These are phyloP conservation scores for Magnusiomyces clavatus DNA, from an alignment of 1,139 yeast genomes.

Conservation along the genomic window DNA sequence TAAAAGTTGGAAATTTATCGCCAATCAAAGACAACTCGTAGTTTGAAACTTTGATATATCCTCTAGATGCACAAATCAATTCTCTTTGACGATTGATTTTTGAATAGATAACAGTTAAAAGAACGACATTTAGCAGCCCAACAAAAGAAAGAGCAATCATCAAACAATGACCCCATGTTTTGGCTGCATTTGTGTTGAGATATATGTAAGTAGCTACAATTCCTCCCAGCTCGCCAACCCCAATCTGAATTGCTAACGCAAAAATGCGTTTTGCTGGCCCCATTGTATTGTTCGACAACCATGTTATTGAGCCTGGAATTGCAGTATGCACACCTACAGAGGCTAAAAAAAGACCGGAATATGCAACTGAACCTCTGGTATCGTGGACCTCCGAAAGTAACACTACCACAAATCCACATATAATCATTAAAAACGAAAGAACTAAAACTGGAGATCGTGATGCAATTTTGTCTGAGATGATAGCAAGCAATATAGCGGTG, in stretches of 20 bases:
- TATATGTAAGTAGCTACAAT: conserved; percentile 26
- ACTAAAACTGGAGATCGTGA: conserved; percentile 33
- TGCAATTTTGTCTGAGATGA: conserved; percentile 29
- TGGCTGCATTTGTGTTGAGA: conserved; percentile 29
- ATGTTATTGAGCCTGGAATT: conserved; percentile 34
- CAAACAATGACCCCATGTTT: conserved; percentile 28
- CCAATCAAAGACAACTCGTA: conserved; percentile 29
- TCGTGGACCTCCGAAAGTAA: conserved; percentile 16
- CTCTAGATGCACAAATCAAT: conserved; percentile 21
- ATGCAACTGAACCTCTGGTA: conserved; percentile 20
- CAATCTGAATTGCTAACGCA: conserved; percentile 37
- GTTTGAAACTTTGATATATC: conserved; percentile 24
- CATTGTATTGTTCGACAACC: conserved; percentile 36
- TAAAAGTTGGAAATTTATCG: conserved; percentile 20
- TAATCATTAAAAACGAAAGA: conserved; percentile 25
- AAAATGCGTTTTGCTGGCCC: conserved; percentile 35
- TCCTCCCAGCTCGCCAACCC: conserved; percentile 38
- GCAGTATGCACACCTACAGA: conserved; percentile 34
- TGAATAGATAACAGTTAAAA: conserved; percentile 18
- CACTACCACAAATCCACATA: conserved; percentile 33
- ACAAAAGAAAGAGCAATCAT: conserved; percentile 17
- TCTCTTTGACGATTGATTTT: conserved; percentile 22
- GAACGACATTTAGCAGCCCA: conserved; percentile 12
- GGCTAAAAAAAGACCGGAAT: conserved; percentile 33
- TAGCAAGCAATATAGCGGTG: conserved; percentile 28